Evolutionary conservation across 2,329 filamentous ascomycete species (phyloP).

Genomic region (Diaporthe amygdali): DNA sequence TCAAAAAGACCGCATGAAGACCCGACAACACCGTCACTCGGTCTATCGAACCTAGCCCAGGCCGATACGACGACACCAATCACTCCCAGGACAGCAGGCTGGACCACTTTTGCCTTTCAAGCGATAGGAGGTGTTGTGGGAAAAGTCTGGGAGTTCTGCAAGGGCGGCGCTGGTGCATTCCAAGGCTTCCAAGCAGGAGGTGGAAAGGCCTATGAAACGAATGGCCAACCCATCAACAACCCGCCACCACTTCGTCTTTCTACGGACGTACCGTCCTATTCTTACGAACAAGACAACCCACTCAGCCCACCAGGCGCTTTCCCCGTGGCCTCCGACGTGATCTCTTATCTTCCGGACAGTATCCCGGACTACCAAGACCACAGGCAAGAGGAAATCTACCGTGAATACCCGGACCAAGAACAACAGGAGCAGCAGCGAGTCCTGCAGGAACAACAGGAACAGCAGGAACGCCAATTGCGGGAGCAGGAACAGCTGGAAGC

Average conservation of each 20-base stretch:
- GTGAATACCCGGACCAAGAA: slow-evolving; percentile 1
- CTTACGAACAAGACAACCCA: neutral
- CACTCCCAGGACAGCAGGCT: slow-evolving; percentile 43
- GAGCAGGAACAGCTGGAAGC: neutral
- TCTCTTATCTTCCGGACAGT: neutral
- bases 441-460: slow-evolving; percentile 5
- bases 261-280: neutral
- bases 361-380: slow-evolving; percentile 14
- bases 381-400: neutral
- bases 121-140: slow-evolving; percentile 73
- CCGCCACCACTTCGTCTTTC: neutral
- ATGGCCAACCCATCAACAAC: slow-evolving; percentile 29
- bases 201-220: slow-evolving; percentile 72
- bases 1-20: slow-evolving; percentile 48
- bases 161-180: slow-evolving; percentile 71
- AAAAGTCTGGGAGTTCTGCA: slow-evolving; percentile 87
- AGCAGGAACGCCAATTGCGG: slow-evolving; percentile 25
- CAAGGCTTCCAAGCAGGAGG: slow-evolving; percentile 87
- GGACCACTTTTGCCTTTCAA: slow-evolving; percentile 64
- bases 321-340: neutral
- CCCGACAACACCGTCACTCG: slow-evolving; percentile 38
- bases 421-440: neutral
- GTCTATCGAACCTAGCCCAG: slow-evolving; percentile 39
- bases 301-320: slow-evolving; percentile 13
- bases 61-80: slow-evolving; percentile 31